Conservation (phyloP, 345 rosid genomes). For the Brassica carinata region DNA sequence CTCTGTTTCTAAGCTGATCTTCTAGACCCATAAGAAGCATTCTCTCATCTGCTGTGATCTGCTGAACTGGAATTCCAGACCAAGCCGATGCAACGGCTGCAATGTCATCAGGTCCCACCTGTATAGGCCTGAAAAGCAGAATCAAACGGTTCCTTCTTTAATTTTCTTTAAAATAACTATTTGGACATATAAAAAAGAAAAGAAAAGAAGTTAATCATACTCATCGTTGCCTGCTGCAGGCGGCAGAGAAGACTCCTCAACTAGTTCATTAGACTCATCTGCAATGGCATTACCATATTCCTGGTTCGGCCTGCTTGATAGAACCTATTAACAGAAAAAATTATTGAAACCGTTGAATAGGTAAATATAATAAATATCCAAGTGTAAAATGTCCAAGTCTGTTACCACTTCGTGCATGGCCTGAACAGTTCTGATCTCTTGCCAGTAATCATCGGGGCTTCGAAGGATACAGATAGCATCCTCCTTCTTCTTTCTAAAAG, state of each 20-base stretch:
- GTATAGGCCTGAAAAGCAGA: slow-evolving; percentile 58
- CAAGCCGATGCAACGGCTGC: slow-evolving; percentile 92
- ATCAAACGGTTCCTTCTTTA: slow-evolving; percentile 26
- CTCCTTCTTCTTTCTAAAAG: slow-evolving; percentile 83
- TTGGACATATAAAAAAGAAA: background rate
- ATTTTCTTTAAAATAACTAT: background rate
- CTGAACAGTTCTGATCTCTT: slow-evolving; percentile 89
- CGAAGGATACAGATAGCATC: slow-evolving; percentile 73
- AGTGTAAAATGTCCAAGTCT: background rate
- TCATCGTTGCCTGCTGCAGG: slow-evolving; percentile 54
- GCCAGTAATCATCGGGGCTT: slow-evolving; percentile 95
- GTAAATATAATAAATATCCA: slow-evolving; percentile 10
- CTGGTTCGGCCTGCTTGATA: slow-evolving; percentile 55
- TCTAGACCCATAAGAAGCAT: slow-evolving; percentile 74
- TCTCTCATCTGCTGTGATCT: slow-evolving; percentile 94
- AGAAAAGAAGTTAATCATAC: slow-evolving; percentile 57
- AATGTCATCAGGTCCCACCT: slow-evolving; percentile 91
- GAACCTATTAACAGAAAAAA: slow-evolving; percentile 53
- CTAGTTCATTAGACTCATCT: slow-evolving; percentile 51
- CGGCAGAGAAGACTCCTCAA: slow-evolving; percentile 54
- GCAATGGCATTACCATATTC: slow-evolving; percentile 46
- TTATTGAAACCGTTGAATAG: slow-evolving; percentile 7
- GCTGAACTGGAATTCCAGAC: slow-evolving; percentile 98
- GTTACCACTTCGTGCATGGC: slow-evolving; percentile 98
- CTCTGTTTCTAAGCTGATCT: slow-evolving; percentile 73